Evolutionary conservation across 345 rosid species (phyloP), one percentile per base, ranked within the genome.

Genomic region (Nasturtium officinale): DNA sequence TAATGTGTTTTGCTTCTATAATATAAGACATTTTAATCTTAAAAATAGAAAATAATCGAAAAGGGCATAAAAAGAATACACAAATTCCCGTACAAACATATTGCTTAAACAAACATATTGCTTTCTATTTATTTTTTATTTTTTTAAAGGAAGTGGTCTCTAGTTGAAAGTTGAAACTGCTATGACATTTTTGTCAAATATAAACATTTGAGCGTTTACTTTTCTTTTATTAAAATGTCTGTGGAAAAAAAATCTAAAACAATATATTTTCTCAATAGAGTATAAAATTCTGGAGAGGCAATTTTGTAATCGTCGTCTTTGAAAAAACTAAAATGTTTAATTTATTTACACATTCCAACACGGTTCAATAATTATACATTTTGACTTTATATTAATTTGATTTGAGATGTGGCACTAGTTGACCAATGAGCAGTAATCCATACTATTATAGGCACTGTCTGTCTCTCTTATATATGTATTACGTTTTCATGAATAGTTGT

Each of bases 381-480:
- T 42, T 54, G 63, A 72, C 38, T 63, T 64, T 73, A 32, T 23
- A 9, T 55, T 45, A 18, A 33, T 47, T 7, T 51, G 29, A 74
- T 57, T 68, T 60, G 25, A 52, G 69, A 68, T 75, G 58, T 53
- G 65, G 15, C 55, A 60, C 11, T 50, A 67, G 53, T 75, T 74
- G 61, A 68, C 69, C 69, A 61, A 45, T 61, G 79, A 67, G 3
- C 50, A 67, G 69, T 75, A 60, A 60, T 51, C 29, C 78, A 60
- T 59, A 46, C 16, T 5, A 46, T 33, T 65, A 3, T 35, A 35
- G 32, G 61, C 59, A 20, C 33, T 46, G 4, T 12, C 53, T 62
- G 61, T 42, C 28, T n/a, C 35, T 51, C 47, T 59, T 67, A 8
- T 4, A 40, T 40, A 40, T 68, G 62, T 16, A 67, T 5, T 57